Percentiles rank a stretch among this genome's conserved stretches.
These are phyloP conservation scores for Diplosphaera chodatii DNA, from an alignment of 139 green algal genomes.

Conservation along the genomic window DNA sequence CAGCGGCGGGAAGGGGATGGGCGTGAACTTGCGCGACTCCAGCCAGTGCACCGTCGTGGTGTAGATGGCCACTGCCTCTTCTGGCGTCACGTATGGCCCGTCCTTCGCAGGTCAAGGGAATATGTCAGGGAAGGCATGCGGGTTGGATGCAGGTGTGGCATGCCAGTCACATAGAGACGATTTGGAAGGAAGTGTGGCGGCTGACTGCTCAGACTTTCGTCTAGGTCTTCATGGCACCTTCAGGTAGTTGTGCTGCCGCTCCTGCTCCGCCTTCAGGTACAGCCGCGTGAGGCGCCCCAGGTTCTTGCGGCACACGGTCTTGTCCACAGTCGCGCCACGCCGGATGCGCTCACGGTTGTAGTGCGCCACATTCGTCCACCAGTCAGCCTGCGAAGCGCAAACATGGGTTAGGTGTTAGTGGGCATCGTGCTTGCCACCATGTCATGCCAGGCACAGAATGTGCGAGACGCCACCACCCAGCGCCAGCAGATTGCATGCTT, in stretches of 20 bases:
- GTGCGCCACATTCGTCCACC: conserved; percentile 99
- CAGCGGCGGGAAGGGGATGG: conserved; percentile 97
- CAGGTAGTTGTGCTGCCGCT: conserved; percentile 99
- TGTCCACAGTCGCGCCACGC: conserved; percentile 97
- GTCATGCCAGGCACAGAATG: no score
- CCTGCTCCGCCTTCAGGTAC: conserved; percentile 97
- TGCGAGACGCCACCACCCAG: no score
- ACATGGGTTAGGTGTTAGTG: no score
- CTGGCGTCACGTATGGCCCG: conserved; percentile 83
- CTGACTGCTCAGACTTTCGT: no score
- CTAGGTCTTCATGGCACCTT: no score
- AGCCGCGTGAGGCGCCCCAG: conserved; percentile 95
- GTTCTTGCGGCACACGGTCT: conserved; percentile 99
- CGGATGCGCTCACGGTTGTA: conserved; percentile 99
- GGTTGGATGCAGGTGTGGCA: no score
- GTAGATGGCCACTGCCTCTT: conserved; percentile 96
- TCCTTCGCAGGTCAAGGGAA: conserved; percentile 29
- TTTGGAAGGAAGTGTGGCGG: no score
- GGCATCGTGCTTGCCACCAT: no score
- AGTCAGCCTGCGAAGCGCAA: conserved; percentile 65
- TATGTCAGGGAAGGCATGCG: no score
- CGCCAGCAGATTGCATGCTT: no score
- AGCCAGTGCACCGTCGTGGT: conserved; percentile 99
- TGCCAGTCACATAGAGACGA: no score
- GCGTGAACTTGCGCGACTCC: conserved; percentile 93